These are phyloP conservation scores for Blastobotrys attinorum DNA, from an alignment of 805 yeast species.

Conservation along the genomic window DNA sequence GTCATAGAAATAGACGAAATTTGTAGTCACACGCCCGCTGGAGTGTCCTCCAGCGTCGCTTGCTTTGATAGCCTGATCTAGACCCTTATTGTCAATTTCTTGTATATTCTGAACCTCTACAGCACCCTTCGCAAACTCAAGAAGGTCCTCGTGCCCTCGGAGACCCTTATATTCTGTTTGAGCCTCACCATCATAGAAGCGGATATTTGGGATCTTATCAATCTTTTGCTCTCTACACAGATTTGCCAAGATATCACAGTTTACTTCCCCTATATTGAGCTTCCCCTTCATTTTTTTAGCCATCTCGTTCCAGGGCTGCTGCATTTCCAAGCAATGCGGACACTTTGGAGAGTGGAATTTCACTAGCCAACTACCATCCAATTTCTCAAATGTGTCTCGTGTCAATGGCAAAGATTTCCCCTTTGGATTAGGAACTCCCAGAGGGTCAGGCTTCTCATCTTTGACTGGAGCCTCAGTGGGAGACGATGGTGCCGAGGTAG, in stretches of 20 bases:
- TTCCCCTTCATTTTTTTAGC: constrained; percentile 26
- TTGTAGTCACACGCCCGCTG: constrained; percentile 14
- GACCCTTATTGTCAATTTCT: constrained; percentile 19
- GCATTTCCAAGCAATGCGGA: constrained; percentile 32
- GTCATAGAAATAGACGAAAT: constrained; percentile 34
- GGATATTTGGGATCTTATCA: constrained; percentile 18
- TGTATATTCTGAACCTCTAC: constrained; percentile 24
- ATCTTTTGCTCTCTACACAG: constrained; percentile 30
- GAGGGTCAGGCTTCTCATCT: constrained; percentile 4
- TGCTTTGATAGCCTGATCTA: not conserved
- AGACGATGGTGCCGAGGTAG: constrained; percentile 7
- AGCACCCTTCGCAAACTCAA: constrained; percentile 27
- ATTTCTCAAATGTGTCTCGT: constrained; percentile 21
- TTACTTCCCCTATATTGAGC: constrained; percentile 34
- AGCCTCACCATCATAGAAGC: constrained; percentile 22
- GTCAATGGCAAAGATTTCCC: constrained; percentile 28
- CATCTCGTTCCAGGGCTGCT: constrained; percentile 30
- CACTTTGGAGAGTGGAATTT: constrained; percentile 35
- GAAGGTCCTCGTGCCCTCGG: constrained; percentile 27
- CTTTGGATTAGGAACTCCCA: constrained; percentile 22
- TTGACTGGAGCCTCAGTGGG: constrained; percentile 9
- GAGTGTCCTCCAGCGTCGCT: not conserved
- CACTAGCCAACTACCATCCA: constrained; percentile 32
- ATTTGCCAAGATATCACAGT: constrained; percentile 29
- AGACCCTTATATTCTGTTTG: constrained; percentile 25